Percentiles rank a stretch among this genome's conserved stretches.
Conservation (phyloP, 768 basidiomycete species). For the Pleurotus cornucopiae region DNA sequence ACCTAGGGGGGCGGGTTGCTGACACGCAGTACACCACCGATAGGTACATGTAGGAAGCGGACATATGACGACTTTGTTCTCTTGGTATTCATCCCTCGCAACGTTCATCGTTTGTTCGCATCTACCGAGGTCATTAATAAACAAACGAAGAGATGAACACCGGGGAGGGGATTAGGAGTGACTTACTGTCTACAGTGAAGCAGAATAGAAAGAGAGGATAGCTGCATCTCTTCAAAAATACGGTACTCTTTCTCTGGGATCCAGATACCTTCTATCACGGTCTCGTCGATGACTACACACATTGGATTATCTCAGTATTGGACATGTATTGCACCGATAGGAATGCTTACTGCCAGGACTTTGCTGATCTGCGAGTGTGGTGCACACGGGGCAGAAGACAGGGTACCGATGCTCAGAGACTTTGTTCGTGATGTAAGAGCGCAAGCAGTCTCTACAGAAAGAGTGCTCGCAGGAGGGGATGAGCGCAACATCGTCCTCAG, state of each 20-base stretch:
- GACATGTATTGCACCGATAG: not conserved
- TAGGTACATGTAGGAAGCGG: constrained; percentile 36
- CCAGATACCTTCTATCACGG: constrained; percentile 2
- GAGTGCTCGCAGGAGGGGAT: constrained; percentile 38
- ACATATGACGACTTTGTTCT: constrained; percentile 30
- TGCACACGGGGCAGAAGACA: constrained; percentile 47
- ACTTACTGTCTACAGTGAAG: constrained; percentile 41
- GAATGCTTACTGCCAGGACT: constrained; percentile 16
- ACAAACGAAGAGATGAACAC: not conserved
- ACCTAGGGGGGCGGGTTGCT: constrained; percentile 24
- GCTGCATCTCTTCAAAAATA: constrained; percentile 40
- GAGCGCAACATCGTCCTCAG: constrained; percentile 35
- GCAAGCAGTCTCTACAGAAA: constrained; percentile 44
- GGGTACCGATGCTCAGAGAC: constrained; percentile 44
- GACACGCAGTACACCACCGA: constrained; percentile 50
- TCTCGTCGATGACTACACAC: not conserved
- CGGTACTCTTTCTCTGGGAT: constrained; percentile 35
- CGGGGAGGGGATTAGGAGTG: constrained; percentile 9
- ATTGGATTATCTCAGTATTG: not conserved
- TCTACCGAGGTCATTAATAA: constrained; percentile 19
- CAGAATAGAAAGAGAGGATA: constrained; percentile 36
- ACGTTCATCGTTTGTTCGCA: constrained; percentile 38
- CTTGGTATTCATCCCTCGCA: constrained; percentile 36
- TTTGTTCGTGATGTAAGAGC: constrained; percentile 28
- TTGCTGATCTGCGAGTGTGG: constrained; percentile 19